Base-by-base conservation (phyloP, 2,329 filamentous ascomycete genomes). In the Fusarium sp. region DNA sequence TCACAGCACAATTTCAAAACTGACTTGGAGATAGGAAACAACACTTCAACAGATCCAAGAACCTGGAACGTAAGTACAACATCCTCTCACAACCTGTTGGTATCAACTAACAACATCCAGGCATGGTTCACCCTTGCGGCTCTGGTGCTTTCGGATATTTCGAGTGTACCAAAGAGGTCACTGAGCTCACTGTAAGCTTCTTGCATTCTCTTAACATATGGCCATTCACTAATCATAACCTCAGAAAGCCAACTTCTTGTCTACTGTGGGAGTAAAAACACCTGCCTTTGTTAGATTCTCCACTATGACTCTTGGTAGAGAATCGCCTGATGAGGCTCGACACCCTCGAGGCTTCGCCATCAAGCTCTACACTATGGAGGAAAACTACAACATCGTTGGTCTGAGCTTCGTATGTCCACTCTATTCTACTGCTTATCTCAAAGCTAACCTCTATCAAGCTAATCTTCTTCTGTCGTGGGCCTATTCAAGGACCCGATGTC, bases 41-140 rank as follows among this genome's bases (percentile, higher is more conserved):
- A 21, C 28, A 32, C 6, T 60, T 61, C 12, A 61, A 60, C 19
- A 46, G 55, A 3, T 60, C 57, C 6, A 61, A 61, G 39, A 58
- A 52, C 3, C 23, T 61, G 2, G 57, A 61, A 8, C 32, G 45
- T 47, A 42, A 19, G 40, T 5, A 19, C 7, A 21, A 2, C 17
- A 11, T 23, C 9, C 4, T 4, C 17, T 14, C 12, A 9, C 4
- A 14, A 4, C 15, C 7, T 10, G 0, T 6, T 20, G 3, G 1
- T 3, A 39, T 20, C 8, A 1, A n/a, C 51, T 59, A 5, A 57
- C 24, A 21, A 1, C 23, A 15, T 1, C 4, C 0, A 57, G 56
- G 45, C 8, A 45, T 59, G 44, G 44, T 52, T 8, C 26, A 59
- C 6, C 26, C 54, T 24, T 59, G 54, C 9, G 54, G 54, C n/a